These are phyloP conservation scores for Cardamine chenopodiifolia DNA, from an alignment of 345 rosid species.

Conservation along the genomic window DNA sequence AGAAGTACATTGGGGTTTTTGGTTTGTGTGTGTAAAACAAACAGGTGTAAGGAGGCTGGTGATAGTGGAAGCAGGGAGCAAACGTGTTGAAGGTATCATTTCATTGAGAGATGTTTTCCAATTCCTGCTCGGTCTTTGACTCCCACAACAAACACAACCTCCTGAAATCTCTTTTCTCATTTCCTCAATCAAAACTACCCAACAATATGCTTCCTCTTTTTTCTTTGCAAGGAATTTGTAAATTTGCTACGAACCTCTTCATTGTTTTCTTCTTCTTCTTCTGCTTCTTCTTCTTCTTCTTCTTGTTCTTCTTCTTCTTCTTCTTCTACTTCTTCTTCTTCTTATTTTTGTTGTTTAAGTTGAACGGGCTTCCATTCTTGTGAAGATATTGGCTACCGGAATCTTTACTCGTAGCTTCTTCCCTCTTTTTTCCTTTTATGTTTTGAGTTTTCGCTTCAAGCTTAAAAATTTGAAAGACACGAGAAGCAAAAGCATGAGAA, in stretches of 20 bases:
- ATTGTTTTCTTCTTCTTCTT: constrained; percentile 30
- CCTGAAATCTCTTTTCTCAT: constrained; percentile 20
- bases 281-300: background rate
- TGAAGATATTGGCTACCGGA: constrained; percentile 43
- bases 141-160: constrained; percentile 2
- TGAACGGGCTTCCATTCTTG: constrained; percentile 43
- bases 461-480: background rate
- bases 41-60: constrained; percentile 73
- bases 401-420: constrained; percentile 36
- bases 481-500: background rate
- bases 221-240: constrained; percentile 43
- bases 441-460: background rate
- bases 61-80: constrained; percentile 85
- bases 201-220: constrained; percentile 20
- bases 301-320: constrained; percentile 33
- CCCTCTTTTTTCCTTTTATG: too few species aligned
- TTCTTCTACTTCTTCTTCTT: background rate
- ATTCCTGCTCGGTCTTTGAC: constrained; percentile 65
- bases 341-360: constrained; percentile 37
- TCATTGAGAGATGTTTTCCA: constrained; percentile 71
- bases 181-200: constrained; percentile 31
- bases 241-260: constrained; percentile 42
- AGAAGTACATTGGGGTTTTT: background rate
- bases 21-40: constrained; percentile 2
- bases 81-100: constrained; percentile 82